Evolutionary conservation across 2,329 filamentous ascomycete genomes (phyloP), one percentile per base, ranked within the genome.

Genomic region (Diaporthe citri): DNA sequence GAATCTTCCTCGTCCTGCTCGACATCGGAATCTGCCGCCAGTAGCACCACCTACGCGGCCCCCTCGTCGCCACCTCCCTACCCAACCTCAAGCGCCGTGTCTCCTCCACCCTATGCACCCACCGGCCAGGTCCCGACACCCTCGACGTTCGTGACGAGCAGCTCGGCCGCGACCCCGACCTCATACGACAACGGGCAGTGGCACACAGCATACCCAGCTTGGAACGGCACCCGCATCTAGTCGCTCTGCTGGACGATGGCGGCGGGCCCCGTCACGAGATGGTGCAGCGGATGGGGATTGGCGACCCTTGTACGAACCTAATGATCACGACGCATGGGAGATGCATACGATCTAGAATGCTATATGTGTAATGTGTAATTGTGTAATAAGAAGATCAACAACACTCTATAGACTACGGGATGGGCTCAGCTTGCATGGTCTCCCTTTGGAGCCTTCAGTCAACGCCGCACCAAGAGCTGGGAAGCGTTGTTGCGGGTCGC

Each of bases 151-250:
- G 51, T 75, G 51, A 77, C 76, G 2, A 75, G 62, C 17, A 46
- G 48, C 46, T 28, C 15, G 5, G 17, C 52, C 59, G 13, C 46
- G 28, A 73, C 41, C 9, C 7, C 39, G 17, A 71, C 52, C 34
- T 71, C 76, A 3, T 64, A 67, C 39, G 76, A 77, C 39, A 67
- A 74, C 22, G 76, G 76, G 34, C 74, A 73, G 71, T 76, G 76
- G 76, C 74, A 76, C 52, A 77, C 76, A 2, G 74, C 74, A 5
- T 76, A 74, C 22, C 76, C 71, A 9, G 73, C 51, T 1, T 76
- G 74, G 76, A 76, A 76, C 43, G 74, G 52, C 22, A 77, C 76
- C 5, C 73, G 46, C 34, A 3, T 69, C 56, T 46, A 71, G 15
- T 25, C 22, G 3, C 34, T 28, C 36, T 34, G 10, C 10, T 20